A percentile compares a stretch with the other conserved stretches of the same genome.
These are phyloP conservation scores for Serendipita sp. DNA, from an alignment of 768 basidiomycete genomes.

Conservation along the genomic window DNA sequence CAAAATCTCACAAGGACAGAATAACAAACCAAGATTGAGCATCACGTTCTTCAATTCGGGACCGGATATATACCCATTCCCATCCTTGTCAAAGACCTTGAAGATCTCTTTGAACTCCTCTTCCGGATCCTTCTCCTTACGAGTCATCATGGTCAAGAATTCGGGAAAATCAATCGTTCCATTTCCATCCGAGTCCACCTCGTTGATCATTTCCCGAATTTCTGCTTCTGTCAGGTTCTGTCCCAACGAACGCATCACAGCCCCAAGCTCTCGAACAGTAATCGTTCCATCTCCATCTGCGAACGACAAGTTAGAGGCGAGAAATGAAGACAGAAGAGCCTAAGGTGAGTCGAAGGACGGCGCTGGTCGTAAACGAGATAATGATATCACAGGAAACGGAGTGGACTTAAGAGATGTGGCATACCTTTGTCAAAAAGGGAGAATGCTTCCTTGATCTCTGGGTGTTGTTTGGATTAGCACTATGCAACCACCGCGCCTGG, in stretches of 20 bases:
- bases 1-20: background rate
- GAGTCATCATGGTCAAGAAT: constrained; percentile 71
- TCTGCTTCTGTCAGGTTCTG: constrained; percentile 89
- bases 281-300: constrained; percentile 86
- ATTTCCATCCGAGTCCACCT: constrained; percentile 79
- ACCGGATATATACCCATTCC: constrained; percentile 75
- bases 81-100: constrained; percentile 93
- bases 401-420: constrained; percentile 15
- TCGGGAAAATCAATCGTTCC: constrained; percentile 77
- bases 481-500: no score
- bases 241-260: constrained; percentile 83
- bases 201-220: constrained; percentile 90
- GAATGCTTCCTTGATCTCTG: constrained; percentile 34
- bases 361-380: background rate
- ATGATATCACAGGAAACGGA: constrained; percentile 5
- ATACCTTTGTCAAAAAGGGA: constrained; percentile 75
- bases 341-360: background rate
- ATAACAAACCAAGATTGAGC: constrained; percentile 60
- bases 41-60: constrained; percentile 82
- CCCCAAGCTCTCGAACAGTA: constrained; percentile 78
- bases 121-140: constrained; percentile 83
- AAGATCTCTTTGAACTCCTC: constrained; percentile 95
- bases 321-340: background rate
- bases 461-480: no score
- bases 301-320: background rate